Conservation (phyloP, 495 filamentous ascomycete species). For the Annulohypoxylon maeteangense region DNA sequence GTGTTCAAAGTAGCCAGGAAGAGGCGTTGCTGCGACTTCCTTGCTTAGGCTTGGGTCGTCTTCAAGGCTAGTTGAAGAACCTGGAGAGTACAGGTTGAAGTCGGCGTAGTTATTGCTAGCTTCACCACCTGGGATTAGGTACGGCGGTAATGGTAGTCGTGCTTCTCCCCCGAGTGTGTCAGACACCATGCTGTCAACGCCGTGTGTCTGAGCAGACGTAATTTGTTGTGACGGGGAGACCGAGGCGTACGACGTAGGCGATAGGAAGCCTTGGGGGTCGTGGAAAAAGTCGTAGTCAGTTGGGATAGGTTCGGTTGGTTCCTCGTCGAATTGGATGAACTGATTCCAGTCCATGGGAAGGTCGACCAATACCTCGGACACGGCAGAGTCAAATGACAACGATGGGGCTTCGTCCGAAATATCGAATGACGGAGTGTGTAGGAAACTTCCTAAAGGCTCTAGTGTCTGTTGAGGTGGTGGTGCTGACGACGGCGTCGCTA, state of each 20-base stretch:
- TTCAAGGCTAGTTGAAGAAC: slow-evolving; percentile 54
- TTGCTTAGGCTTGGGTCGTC: slow-evolving; percentile 50
- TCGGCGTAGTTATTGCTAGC: slow-evolving; percentile 59
- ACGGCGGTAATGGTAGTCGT: slow-evolving; percentile 51
- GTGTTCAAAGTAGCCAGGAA: slow-evolving; percentile 3
- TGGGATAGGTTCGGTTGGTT: slow-evolving; percentile 41
- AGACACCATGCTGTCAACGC: slow-evolving; percentile 21
- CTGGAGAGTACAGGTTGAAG: slow-evolving; percentile 63
- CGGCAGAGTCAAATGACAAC: slow-evolving; percentile 31
- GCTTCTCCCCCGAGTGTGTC: slow-evolving; percentile 25
- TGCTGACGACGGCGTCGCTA: slow-evolving; percentile 41
- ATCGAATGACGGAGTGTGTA: slow-evolving; percentile 29
- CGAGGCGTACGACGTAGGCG: slow-evolving; percentile 48
- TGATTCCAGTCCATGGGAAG: slow-evolving; percentile 54
- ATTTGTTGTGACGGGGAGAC: slow-evolving; percentile 51
- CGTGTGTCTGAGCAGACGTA: slow-evolving; percentile 44
- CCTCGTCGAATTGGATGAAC: slow-evolving; percentile 53
- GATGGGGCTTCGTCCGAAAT: slow-evolving; percentile 14
- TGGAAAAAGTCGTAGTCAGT: slow-evolving; percentile 54
- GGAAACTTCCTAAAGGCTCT: slow-evolving; percentile 28
- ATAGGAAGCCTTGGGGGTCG: slow-evolving; percentile 50
- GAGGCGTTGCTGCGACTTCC: slow-evolving; percentile 38
- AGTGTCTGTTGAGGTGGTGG: slow-evolving; percentile 30
- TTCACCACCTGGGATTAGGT: slow-evolving; percentile 53
- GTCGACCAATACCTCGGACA: slow-evolving; percentile 32